A percentile compares a stretch with the other conserved stretches of the same genome.
Conservation (phyloP, 768 basidiomycete genomes). For the Mrakia frigida region DNA sequence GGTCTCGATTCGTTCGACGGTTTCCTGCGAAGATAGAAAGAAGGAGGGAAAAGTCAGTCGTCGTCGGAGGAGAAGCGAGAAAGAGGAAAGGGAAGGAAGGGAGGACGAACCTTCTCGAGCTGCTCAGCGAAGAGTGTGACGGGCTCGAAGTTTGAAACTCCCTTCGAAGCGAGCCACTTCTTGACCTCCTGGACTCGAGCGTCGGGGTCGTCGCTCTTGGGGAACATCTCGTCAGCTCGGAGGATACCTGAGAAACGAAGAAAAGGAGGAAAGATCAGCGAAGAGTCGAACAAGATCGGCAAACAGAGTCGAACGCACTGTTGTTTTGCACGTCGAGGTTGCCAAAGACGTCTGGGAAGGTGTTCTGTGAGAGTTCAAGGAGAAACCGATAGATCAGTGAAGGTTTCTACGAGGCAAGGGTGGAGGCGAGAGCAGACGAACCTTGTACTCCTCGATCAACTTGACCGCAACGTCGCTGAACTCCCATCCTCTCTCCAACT, state of each 20-base stretch:
- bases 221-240: constrained; percentile 58
- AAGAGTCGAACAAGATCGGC: neutral
- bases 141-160: constrained; percentile 83
- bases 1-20: constrained; percentile 70
- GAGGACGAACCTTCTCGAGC: constrained; percentile 65
- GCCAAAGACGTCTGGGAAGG: constrained; percentile 77
- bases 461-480: constrained; percentile 81
- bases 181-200: constrained; percentile 69
- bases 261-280: constrained; percentile 6
- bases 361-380: constrained; percentile 48
- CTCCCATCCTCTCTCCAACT: constrained; percentile 82
- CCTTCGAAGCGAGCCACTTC: constrained; percentile 77
- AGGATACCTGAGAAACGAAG: constrained; percentile 60
- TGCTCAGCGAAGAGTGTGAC: constrained; percentile 90
- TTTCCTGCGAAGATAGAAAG: constrained; percentile 52
- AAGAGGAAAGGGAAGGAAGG: constrained; percentile 8
- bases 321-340: constrained; percentile 67
- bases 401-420: no score
- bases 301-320: constrained; percentile 50
- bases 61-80: neutral
- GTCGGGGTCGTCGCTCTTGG: constrained; percentile 59
- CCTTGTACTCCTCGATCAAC: constrained; percentile 73
- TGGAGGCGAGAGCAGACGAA: no score
- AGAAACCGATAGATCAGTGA: no score
- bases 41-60: neutral